Percentiles rank a stretch among this genome's conserved stretches.
Evolutionary conservation across 2,329 filamentous ascomycete species (phyloP).

Genomic region (Trichothecium sympodiale): DNA sequence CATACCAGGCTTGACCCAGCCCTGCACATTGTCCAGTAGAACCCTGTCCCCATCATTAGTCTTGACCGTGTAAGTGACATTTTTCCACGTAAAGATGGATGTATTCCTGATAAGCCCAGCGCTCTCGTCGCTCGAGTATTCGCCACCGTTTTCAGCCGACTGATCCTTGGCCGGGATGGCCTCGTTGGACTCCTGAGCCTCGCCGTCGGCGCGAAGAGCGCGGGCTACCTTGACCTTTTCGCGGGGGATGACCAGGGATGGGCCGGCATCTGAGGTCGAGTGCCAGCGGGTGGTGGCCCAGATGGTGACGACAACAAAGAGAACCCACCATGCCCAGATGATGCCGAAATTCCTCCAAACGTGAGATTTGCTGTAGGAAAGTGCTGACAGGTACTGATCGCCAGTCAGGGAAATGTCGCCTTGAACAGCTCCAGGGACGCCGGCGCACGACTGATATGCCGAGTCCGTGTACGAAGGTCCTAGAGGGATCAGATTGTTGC

Average conservation of each 20-base stretch:
- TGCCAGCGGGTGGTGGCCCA: conserved; percentile 46
- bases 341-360: conserved; percentile 53
- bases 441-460: conserved; percentile 40
- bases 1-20: conserved; percentile 85
- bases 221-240: conserved; percentile 35
- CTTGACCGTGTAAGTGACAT: conserved; percentile 59
- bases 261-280: conserved; percentile 36
- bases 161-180: conserved; percentile 1
- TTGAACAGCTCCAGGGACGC: conserved; percentile 40
- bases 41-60: conserved; percentile 49
- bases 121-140: conserved; percentile 21
- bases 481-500: conserved; percentile 36
- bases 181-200: conserved; percentile 23
- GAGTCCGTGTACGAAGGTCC: conserved; percentile 34
- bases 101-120: conserved; percentile 50
- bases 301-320: conserved; percentile 49
- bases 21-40: conserved; percentile 72
- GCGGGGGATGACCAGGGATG: conserved; percentile 49
- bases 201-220: conserved; percentile 33
- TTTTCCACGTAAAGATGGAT: conserved; percentile 64
- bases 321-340: conserved; percentile 50
- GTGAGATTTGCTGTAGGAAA: conserved; percentile 40
- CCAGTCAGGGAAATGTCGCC: conserved; percentile 41
- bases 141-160: conserved; percentile 13
- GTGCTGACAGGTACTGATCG: conserved; percentile 43